Conservation (phyloP, 2,329 filamentous ascomycete genomes). For the Claviceps pazoutovae region DNA sequence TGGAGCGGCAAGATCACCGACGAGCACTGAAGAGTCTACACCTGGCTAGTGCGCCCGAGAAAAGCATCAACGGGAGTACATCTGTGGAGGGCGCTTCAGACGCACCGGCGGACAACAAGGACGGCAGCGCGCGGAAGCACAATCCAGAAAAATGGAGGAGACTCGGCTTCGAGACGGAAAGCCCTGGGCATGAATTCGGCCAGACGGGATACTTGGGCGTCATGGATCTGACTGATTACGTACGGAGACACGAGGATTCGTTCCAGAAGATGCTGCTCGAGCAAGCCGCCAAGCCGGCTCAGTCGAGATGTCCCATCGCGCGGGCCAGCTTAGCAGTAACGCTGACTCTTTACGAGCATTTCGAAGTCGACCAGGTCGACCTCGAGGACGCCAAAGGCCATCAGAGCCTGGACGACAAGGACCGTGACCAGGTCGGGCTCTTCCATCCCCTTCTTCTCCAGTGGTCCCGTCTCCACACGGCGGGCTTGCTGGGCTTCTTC, state of each 20-base stretch:
- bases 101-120: slow-evolving; percentile 31
- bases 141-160: slow-evolving; percentile 88
- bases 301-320: slow-evolving; percentile 74
- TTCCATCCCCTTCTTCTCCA: slow-evolving; percentile 82
- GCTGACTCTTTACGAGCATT: slow-evolving; percentile 83
- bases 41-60: slow-evolving; percentile 61
- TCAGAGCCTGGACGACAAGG: slow-evolving; percentile 58
- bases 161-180: slow-evolving; percentile 83
- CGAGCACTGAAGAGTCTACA: slow-evolving; percentile 77
- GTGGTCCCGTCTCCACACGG: slow-evolving; percentile 82
- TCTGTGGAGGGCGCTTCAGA: slow-evolving; percentile 23
- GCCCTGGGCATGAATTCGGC: slow-evolving; percentile 73
- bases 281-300: slow-evolving; percentile 58
- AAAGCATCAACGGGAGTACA: slow-evolving; percentile 23
- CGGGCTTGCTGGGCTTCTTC: slow-evolving; percentile 75
- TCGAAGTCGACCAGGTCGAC: slow-evolving; percentile 78
- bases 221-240: slow-evolving; percentile 94
- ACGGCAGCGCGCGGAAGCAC: slow-evolving; percentile 46
- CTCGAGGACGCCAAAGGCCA: slow-evolving; percentile 66
- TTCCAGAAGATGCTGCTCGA: slow-evolving; percentile 89
- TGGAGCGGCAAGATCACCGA: slow-evolving; percentile 79
- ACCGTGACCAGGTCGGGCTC: slow-evolving; percentile 76
- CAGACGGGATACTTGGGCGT: slow-evolving; percentile 79
- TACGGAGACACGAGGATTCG: slow-evolving; percentile 77
- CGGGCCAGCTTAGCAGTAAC: slow-evolving; percentile 78